phyloP scores from a whole-genome alignment of 305 asterid species.

The Vinca major region DNA sequence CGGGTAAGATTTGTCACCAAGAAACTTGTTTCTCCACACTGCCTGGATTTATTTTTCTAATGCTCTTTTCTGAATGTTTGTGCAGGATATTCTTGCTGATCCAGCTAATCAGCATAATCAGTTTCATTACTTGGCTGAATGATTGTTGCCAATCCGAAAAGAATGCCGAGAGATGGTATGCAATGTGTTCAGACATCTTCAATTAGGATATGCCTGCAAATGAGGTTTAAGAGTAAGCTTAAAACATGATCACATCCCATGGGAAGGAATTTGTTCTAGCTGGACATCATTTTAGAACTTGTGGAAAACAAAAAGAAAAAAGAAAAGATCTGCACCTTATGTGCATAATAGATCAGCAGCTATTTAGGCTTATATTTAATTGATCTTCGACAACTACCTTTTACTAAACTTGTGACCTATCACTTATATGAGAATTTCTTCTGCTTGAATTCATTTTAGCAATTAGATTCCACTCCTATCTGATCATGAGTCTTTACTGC shows the following conservation, averaged over 20 bases:
- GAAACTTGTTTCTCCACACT: background rate
- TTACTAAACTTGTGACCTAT: background rate
- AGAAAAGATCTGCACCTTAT: too few relatives aligned
- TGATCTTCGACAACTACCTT: background rate
- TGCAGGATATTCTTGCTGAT: conserved; percentile 43
- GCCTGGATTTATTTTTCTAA: background rate
- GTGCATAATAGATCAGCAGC: background rate
- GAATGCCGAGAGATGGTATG: conserved; percentile 38
- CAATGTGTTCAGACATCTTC: background rate
- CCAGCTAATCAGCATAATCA: conserved; percentile 42
- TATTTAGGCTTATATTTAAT: background rate
- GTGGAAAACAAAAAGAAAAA: too few relatives aligned
- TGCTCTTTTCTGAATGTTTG: conserved; percentile 8
- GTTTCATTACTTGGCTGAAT: conserved; percentile 46
- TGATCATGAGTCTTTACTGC: conserved; percentile 8
- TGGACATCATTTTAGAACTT: too few relatives aligned
- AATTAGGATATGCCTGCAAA: background rate
- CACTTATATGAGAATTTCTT: background rate
- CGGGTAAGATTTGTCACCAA: conserved; percentile 25
- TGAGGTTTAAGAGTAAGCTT: background rate
- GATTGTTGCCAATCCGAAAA: conserved; percentile 37
- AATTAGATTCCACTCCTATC: background rate
- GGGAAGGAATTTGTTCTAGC: background rate
- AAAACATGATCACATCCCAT: background rate
- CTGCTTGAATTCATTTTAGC: background rate